A percentile compares a stretch with the other conserved stretches of the same genome.
Evolutionary conservation across 352 stramenopile species (phyloP).

Genomic region (Phytophthora megakarya): DNA sequence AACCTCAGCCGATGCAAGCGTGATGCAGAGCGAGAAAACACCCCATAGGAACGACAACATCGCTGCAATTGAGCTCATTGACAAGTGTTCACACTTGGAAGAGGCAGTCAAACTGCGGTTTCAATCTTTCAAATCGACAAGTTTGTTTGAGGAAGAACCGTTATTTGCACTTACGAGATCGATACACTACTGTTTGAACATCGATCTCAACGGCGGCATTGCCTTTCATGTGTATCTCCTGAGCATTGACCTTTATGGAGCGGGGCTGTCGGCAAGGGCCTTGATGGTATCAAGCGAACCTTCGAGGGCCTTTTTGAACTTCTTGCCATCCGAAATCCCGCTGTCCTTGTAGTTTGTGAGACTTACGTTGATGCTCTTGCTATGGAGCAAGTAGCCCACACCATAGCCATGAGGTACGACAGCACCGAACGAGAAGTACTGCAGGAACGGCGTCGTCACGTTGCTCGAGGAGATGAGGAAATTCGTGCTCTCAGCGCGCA

Average conservation of each 20-base stretch:
- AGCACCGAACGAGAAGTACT: conserved; percentile 91
- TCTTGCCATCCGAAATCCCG: conserved; percentile 62
- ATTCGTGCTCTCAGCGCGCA: conserved; percentile 81
- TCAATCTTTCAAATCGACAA: too few species aligned
- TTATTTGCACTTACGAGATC: too few species aligned
- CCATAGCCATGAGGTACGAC: conserved; percentile 90
- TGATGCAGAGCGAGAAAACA: conserved; percentile 6
- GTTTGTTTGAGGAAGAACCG: too few species aligned
- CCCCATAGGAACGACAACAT: conserved; percentile 16
- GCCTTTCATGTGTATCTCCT: too few species aligned
- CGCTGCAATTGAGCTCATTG: conserved; percentile 2
- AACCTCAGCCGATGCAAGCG: neutral
- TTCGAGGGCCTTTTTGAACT: conserved; percentile 71
- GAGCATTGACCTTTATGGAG: conserved; percentile 34
- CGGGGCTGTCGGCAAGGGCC: conserved; percentile 58
- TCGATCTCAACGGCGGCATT: too few species aligned
- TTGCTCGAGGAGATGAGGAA: conserved; percentile 93
- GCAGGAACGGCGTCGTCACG: conserved; percentile 86
- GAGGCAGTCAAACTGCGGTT: neutral
- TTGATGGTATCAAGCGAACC: conserved; percentile 83
- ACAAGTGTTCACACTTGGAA: neutral
- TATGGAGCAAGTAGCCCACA: conserved; percentile 89
- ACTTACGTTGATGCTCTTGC: conserved; percentile 81
- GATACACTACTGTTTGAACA: too few species aligned
- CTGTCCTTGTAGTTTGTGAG: conserved; percentile 89